Base-by-base conservation (phyloP, 2,329 filamentous ascomycete species). In the Sporothrix pallida region DNA sequence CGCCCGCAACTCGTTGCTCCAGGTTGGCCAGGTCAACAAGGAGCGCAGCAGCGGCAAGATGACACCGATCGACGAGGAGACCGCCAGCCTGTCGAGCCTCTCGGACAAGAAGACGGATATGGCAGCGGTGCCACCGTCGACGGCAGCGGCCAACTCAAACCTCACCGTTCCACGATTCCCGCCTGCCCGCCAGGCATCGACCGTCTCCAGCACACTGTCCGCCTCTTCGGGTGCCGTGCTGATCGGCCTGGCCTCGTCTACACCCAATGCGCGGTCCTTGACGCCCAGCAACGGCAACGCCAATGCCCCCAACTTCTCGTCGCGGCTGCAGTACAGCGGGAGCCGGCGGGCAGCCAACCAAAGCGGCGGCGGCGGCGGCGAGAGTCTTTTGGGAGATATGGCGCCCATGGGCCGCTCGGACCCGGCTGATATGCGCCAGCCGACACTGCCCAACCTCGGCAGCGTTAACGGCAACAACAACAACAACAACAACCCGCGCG, bases 1-100 rank as follows among this genome's bases (percentile, higher is more conserved):
- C 79, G 92, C 94, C 1, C 92, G 93, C 80, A 95, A 95, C 85
- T 95, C 92, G 13, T 89, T 98, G 23, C 90, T 97, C 74, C 69
- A 54, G 62, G 90, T 94, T 81, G 89, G 92, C 71, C 87, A 48
- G 62, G 42, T 6, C n/a, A 67, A 67, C 42, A 48, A 67, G 31
- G 31, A 37, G 42, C 62, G 42, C 20, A 12, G 20, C 62, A 48
- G 83, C 56, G 73, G 78, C 58, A 82, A 83, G 75, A 79, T 48
- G 62, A 46, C 80, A 54, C n/a, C 26, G 15, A 52, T 42, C 31
- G 67, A 65, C 44, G 67, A 46, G 7, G 67, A 70, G 15, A 54
- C 37, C 9, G 44, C 17, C 26, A 70, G 65, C 65, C 13, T 46
- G 42, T 12, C 60, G 10, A 15, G 42, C 17, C 2, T 23, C 48